These are phyloP conservation scores for Exophiala alcalophila DNA, from an alignment of 2,329 filamentous ascomycete species.

Conservation along the genomic window DNA sequence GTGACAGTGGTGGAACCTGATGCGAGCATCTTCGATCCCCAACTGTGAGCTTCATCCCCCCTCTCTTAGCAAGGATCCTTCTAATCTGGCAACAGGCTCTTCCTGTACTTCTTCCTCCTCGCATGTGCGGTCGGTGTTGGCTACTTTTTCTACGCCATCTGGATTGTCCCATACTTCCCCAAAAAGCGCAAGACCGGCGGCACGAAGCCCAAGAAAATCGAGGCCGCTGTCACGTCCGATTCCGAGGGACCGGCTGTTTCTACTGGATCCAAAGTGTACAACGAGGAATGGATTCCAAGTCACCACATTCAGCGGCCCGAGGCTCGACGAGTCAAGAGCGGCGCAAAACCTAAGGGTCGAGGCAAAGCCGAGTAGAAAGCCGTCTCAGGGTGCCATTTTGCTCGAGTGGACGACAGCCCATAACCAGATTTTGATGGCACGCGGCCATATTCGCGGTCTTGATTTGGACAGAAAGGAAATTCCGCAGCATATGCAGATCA, in stretches of 20 bases:
- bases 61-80: conserved; percentile 5
- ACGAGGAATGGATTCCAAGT: conserved; percentile 90
- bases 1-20: conserved; percentile 87
- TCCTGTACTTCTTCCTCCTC: conserved; percentile 90
- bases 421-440: too few relatives aligned
- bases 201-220: conserved; percentile 64
- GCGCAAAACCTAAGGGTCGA: conserved; percentile 40
- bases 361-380: conserved; percentile 34
- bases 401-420: too few relatives aligned
- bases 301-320: conserved; percentile 84
- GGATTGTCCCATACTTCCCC: conserved; percentile 93
- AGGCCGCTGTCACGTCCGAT: conserved; percentile 62
- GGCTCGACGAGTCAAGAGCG: conserved; percentile 59
- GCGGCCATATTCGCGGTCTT: too few relatives aligned
- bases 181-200: conserved; percentile 52
- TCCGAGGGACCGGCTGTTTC: conserved; percentile 68
- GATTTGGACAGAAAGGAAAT: too few relatives aligned
- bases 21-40: conserved; percentile 87
- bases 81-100: conserved; percentile 63
- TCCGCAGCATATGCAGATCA: too few relatives aligned
- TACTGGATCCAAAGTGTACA: conserved; percentile 71
- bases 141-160: conserved; percentile 98
- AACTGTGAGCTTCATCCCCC: conserved; percentile 65
- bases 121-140: conserved; percentile 73
- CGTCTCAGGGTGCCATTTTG: too few relatives aligned